These are phyloP conservation scores for Hypholoma fasciculare DNA, from an alignment of 768 basidiomycete genomes.

Conservation along the genomic window DNA sequence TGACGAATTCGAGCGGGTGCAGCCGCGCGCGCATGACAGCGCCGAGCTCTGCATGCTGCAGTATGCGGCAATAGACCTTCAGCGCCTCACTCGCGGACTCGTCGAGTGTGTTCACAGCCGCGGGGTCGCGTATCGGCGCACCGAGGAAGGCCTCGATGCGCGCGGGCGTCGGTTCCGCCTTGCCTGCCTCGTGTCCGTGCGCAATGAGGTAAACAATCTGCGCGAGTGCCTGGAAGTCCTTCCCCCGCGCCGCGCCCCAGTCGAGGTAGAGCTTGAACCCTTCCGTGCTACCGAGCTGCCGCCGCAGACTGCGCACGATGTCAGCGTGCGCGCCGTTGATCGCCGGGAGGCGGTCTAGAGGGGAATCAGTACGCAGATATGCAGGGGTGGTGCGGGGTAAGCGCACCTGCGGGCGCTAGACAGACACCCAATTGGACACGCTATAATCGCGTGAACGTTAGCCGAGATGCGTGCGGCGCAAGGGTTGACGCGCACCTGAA, in stretches of 20 bases:
- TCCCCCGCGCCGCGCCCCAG: constrained; percentile 44
- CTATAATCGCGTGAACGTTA: constrained; percentile 23
- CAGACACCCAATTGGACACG: constrained; percentile 54
- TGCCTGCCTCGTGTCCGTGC: constrained; percentile 12
- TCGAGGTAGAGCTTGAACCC: constrained; percentile 38
- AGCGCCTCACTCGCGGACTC: constrained; percentile 10
- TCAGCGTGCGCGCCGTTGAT: constrained; percentile 46
- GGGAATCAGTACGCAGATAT: neutral
- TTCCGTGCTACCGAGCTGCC: constrained; percentile 30
- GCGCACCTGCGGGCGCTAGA: constrained; percentile 46
- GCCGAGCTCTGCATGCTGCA: constrained; percentile 9
- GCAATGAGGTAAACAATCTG: constrained; percentile 31
- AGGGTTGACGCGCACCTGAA: constrained; percentile 38
- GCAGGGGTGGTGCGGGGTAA: neutral
- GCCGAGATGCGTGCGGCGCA: neutral
- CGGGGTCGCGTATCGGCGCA: constrained; percentile 1
- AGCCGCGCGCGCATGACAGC: constrained; percentile 11
- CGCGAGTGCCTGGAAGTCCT: constrained; percentile 46
- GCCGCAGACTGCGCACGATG: constrained; percentile 41
- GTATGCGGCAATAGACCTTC: constrained; percentile 22
- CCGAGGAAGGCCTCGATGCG: constrained; percentile 27
- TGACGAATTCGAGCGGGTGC: constrained; percentile 30
- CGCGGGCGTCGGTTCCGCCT: constrained; percentile 17
- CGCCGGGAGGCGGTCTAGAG: constrained; percentile 48
- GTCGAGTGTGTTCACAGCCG: neutral